Evolutionary conservation across 2,329 filamentous ascomycete species (phyloP).

Genomic region (Fusarium oxysporum): DNA sequence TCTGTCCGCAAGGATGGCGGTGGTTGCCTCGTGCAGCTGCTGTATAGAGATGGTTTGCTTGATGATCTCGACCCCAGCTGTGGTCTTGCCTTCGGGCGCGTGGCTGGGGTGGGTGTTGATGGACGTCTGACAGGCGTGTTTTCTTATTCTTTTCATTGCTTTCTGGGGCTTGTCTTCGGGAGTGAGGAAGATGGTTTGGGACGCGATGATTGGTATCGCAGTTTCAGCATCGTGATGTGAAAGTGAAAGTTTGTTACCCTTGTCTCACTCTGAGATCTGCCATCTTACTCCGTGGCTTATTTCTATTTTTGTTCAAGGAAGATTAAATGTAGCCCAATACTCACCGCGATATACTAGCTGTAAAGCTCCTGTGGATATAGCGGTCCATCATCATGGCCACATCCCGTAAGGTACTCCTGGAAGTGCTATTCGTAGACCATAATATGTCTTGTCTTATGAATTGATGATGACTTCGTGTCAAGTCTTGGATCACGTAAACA

Average conservation of each 20-base stretch:
- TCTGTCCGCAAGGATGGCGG: conserved; percentile 66
- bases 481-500: rapidly evolving
- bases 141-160: conserved; percentile 67
- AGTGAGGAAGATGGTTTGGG: conserved; percentile 61
- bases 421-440: neutral
- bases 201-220: neutral
- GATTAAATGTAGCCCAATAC: conserved; percentile 70
- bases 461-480: rapidly evolving
- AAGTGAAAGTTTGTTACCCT: conserved; percentile 54
- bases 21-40: conserved; percentile 47
- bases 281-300: conserved; percentile 73
- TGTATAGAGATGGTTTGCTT: conserved; percentile 83
- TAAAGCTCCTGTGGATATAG: conserved; percentile 66
- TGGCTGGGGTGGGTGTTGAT: conserved; percentile 82
- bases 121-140: conserved; percentile 85
- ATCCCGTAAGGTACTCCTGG: conserved; percentile 46
- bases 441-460: rapidly evolving
- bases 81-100: conserved; percentile 82
- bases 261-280: conserved; percentile 86
- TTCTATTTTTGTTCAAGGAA: conserved; percentile 78
- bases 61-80: conserved; percentile 90
- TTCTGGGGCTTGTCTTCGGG: conserved; percentile 57
- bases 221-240: neutral
- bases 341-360: conserved; percentile 72
- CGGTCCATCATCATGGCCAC: conserved; percentile 78